A percentile compares a stretch with the other conserved stretches of the same genome.
These are phyloP conservation scores for Abrus pulchellus DNA, from an alignment of 306 rosid species.

Conservation along the genomic window DNA sequence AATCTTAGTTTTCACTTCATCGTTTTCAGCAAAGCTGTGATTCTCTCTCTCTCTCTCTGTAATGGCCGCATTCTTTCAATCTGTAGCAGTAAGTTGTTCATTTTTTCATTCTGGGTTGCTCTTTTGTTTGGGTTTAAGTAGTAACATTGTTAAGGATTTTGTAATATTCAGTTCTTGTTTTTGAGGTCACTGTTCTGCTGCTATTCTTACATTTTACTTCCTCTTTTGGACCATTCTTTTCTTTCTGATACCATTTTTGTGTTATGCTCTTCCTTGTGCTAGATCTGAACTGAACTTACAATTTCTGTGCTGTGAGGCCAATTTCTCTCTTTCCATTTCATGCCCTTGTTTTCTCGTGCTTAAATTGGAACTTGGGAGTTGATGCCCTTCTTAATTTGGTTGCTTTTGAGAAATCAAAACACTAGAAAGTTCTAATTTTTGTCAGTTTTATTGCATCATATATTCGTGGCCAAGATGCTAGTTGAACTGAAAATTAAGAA, in stretches of 20 bases:
- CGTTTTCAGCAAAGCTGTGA: not conserved
- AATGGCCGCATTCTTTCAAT: constrained; percentile 51
- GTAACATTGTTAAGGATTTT: constrained; percentile 6
- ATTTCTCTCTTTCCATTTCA: not conserved
- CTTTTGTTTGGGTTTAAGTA: no score
- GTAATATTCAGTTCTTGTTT: constrained; percentile 27
- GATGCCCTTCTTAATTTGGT: not conserved
- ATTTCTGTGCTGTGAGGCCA: not conserved
- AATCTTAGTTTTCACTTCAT: constrained; percentile 25
- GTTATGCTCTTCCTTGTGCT: not conserved
- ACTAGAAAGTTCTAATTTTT: constrained; percentile 27
- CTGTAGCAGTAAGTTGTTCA: constrained; percentile 54
- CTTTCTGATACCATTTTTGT: constrained; percentile 11
- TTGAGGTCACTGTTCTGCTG: constrained; percentile 23
- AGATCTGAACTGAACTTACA: constrained; percentile 40
- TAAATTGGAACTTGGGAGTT: not conserved
- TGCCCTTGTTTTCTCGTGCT: not conserved
- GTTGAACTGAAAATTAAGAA: not conserved
- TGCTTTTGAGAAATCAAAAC: constrained; percentile 16
- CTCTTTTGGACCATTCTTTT: not conserved
- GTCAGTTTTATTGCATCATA: not conserved
- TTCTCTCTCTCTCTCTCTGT: constrained; percentile 29
- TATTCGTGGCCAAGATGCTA: not conserved
- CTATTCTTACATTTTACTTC: not conserved
- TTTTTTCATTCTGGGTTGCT: not conserved